A percentile compares a stretch with the other conserved stretches of the same genome.
These are phyloP conservation scores for Brassica incana DNA, from an alignment of 345 rosid species.

Conservation along the genomic window DNA sequence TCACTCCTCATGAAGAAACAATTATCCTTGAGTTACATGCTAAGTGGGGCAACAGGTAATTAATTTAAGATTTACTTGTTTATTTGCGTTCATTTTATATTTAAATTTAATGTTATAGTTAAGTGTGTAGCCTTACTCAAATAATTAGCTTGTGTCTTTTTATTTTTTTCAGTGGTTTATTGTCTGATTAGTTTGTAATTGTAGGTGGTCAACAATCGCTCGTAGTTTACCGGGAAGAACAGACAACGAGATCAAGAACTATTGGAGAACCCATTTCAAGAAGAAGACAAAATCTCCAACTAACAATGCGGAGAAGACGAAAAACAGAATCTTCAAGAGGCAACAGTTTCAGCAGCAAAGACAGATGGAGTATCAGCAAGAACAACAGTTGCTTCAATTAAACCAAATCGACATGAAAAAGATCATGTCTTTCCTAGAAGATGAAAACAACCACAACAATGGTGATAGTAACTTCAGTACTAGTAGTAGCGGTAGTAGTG, in stretches of 20 bases:
- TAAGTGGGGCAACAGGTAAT: constrained; percentile 88
- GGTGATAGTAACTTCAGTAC: constrained; percentile 23
- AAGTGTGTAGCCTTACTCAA: neutral
- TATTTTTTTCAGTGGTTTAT: neutral
- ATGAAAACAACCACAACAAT: constrained; percentile 38
- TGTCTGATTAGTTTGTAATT: neutral
- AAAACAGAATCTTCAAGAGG: constrained; percentile 57
- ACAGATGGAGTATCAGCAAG: constrained; percentile 45
- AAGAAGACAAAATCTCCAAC: constrained; percentile 60
- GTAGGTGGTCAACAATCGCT: constrained; percentile 94
- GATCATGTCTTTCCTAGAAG: constrained; percentile 60
- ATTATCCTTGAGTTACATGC: constrained; percentile 85
- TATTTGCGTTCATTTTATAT: neutral
- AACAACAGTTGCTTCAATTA: constrained; percentile 49
- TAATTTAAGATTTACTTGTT: neutral
- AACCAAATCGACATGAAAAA: constrained; percentile 62
- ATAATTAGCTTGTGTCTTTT: neutral
- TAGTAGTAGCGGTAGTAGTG: constrained; percentile 27
- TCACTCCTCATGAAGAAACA: constrained; percentile 86
- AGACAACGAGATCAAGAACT: constrained; percentile 89
- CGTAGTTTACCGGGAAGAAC: constrained; percentile 95
- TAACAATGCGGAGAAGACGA: constrained; percentile 51
- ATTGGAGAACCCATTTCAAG: constrained; percentile 97
- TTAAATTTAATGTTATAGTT: neutral
- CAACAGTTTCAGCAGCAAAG: constrained; percentile 81